Conservation (phyloP, 495 filamentous ascomycete species). For the Xylaria flabelliformis region DNA sequence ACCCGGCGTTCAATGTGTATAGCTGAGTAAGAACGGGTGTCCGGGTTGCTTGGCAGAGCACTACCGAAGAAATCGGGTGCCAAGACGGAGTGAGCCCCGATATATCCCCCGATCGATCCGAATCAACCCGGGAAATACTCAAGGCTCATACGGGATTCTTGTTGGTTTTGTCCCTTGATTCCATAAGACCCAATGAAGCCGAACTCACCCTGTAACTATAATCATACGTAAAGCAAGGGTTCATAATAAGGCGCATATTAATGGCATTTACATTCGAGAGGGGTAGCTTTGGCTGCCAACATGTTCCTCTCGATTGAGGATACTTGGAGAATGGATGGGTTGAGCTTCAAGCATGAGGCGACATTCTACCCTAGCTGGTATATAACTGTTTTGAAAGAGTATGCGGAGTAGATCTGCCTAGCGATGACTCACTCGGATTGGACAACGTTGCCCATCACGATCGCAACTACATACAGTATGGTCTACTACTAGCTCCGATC, state of each 20-base stretch:
- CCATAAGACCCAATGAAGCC: too few species aligned
- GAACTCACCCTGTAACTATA: not conserved
- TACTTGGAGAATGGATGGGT: not conserved
- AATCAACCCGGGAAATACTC: not conserved
- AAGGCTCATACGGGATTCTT: not conserved
- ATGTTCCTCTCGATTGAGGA: not conserved
- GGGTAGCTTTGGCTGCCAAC: not conserved
- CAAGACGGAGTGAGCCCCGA: slow-evolving; percentile 14
- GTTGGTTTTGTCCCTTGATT: not conserved
- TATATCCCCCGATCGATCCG: slow-evolving; percentile 8
- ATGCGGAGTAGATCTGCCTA: not conserved
- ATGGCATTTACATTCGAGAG: not conserved
- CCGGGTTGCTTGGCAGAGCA: not conserved
- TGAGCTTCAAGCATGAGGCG: not conserved
- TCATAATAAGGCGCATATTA: not conserved
- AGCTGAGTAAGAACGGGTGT: not conserved
- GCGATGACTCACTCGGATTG: not conserved
- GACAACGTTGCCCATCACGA: not conserved
- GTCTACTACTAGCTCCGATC: not conserved
- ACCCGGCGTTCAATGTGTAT: not conserved
- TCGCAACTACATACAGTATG: not conserved
- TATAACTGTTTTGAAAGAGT: not conserved
- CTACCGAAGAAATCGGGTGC: not conserved
- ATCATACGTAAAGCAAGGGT: not conserved
- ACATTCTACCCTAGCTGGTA: not conserved